Conservation (phyloP, 2,329 filamentous ascomycete genomes). For the Aspergillus novoparasiticus region DNA sequence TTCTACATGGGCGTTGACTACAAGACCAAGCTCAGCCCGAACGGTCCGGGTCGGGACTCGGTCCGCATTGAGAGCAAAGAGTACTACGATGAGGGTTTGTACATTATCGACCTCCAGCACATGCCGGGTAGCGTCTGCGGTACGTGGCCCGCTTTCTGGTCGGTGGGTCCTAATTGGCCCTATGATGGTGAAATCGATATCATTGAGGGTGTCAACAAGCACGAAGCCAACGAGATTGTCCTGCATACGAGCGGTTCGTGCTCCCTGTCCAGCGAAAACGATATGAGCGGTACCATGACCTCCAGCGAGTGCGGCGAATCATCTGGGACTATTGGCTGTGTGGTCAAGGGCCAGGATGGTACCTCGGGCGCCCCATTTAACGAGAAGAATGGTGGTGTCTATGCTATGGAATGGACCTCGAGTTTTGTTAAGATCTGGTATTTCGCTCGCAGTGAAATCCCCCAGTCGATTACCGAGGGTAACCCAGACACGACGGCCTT, state of each 20-base stretch:
- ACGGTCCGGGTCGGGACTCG: slow-evolving; percentile 45
- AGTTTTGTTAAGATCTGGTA: slow-evolving; percentile 55
- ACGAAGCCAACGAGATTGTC: slow-evolving; percentile 49
- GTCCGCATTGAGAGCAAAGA: slow-evolving; percentile 50
- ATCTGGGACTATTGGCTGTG: slow-evolving; percentile 42
- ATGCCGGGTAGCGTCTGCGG: slow-evolving; percentile 53
- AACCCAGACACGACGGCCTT: slow-evolving; percentile 50
- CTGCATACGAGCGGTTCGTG: slow-evolving; percentile 53
- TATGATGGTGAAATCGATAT: slow-evolving; percentile 53
- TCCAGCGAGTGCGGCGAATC: slow-evolving; percentile 53
- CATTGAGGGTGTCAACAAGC: slow-evolving; percentile 54
- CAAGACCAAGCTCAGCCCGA: slow-evolving; percentile 36
- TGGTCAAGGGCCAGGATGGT: slow-evolving; percentile 41
- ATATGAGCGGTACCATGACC: slow-evolving; percentile 53
- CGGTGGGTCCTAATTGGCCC: slow-evolving; percentile 46
- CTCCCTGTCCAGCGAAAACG: slow-evolving; percentile 41
- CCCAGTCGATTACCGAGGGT: slow-evolving; percentile 46
- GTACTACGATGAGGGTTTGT: slow-evolving; percentile 48
- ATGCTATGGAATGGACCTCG: slow-evolving; percentile 52
- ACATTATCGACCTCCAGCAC: slow-evolving; percentile 52
- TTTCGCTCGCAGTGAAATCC: slow-evolving; percentile 50
- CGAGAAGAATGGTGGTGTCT: slow-evolving; percentile 49
- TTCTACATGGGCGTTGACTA: slow-evolving; percentile 51
- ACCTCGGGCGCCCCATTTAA: slow-evolving; percentile 60
- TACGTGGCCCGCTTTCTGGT: slow-evolving; percentile 56